Base-by-base conservation (phyloP, 2,329 filamentous ascomycete species). In the Hyphodiscus sp. region DNA sequence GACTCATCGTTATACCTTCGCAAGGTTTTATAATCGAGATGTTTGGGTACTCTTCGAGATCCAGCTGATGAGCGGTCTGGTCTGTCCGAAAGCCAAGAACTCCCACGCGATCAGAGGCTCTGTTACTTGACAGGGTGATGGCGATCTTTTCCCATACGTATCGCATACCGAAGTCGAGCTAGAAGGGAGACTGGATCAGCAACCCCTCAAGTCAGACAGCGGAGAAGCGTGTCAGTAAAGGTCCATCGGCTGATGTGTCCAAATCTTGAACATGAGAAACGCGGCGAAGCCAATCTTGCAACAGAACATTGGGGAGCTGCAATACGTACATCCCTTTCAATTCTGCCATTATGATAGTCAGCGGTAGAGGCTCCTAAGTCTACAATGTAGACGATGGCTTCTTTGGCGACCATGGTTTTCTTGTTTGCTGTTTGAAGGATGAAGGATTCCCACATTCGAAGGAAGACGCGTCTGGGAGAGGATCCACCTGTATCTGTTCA, bases 71-170 rank as follows among this genome's bases (percentile, higher is more conserved):
- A 47, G 77, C 68, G 0, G 90, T 91, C 43, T 77, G 83, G 63
- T 96, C 85, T 18, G 91, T 95, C 54, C 89, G 82, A 52, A 96
- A 75, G 0, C 87, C 94, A 55, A 99, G 71, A 1, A 96, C 86
- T n/a, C 90, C 87, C 45, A 90, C 74, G 20, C 79, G 80, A 64
- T 83, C 81, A 0, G 86, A 91, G 68, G 91, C 92, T 48, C 89
- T 81, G 26, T 82, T 85, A 29, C 69, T 69, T 45, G 78, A 71
- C 70, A 90, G 86, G 2, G 85, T 89, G 8, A 81, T 82, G 5
- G 85, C 86, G 61, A 95, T 87, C 68, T 89, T 94, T 76, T 97
- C 92, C 91, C 92, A 99, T 48, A 97, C 81, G 71, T 96, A 99
- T 58, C 83, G 82, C 82, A 97, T 85, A 47, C 83, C 82, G 83